phyloP scores from a whole-genome alignment of 31 red algal species.

The Odonthalia washingtoniensis region DNA sequence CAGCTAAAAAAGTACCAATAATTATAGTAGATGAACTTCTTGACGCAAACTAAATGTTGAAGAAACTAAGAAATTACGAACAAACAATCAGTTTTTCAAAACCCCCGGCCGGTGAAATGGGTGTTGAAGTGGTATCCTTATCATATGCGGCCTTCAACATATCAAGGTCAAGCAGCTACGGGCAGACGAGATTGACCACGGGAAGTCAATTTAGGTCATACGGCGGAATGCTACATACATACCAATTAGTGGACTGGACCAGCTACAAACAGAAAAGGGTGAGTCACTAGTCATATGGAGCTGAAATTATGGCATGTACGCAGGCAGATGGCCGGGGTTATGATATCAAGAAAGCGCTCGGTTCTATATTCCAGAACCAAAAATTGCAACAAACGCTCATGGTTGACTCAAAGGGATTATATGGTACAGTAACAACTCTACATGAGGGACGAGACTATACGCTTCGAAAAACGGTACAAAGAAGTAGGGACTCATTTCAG shows the following conservation, averaged over 20 bases:
- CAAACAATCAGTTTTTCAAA: not conserved
- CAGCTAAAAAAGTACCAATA: not conserved
- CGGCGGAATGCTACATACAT: not conserved
- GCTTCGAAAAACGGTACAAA: conserved; percentile 10
- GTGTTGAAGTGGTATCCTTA: not conserved
- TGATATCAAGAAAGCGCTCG: not conserved
- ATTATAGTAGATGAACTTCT: not conserved
- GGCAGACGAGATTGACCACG: not conserved
- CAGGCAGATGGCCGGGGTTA: conserved; percentile 6
- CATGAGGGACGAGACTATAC: conserved; percentile 14
- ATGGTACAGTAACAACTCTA: conserved; percentile 23
- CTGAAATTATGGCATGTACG: conserved; percentile 11
- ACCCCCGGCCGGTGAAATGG: not conserved
- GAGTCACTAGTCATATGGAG: conserved; percentile 11
- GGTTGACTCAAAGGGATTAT: conserved; percentile 22
- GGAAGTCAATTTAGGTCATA: not conserved
- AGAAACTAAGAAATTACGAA: not conserved
- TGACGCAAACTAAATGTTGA: not conserved
- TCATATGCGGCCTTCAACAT: not conserved
- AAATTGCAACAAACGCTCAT: not conserved
- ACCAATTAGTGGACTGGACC: not conserved
- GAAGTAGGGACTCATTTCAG: conserved; percentile 13
- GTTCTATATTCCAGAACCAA: not conserved
- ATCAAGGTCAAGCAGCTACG: not conserved
- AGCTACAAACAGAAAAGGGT: conserved; percentile 2